Evolutionary conservation across 208 protist genomes (phyloP).

Genomic region (Trypanosoma avium): DNA sequence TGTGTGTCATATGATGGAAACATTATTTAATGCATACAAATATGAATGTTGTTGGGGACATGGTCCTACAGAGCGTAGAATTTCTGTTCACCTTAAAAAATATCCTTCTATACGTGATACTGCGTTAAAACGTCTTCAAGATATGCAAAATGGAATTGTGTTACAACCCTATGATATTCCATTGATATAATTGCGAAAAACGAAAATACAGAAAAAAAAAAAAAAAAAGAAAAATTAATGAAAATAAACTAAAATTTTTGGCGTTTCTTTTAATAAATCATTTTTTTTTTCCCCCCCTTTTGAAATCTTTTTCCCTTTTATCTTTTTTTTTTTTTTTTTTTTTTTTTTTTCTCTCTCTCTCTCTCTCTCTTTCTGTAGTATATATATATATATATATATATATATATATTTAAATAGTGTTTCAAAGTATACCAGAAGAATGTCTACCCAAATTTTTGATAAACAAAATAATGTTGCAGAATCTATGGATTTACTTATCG

Average conservation of each 20-base stretch:
- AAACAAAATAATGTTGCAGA: slow-evolving; percentile 52
- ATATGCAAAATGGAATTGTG: slow-evolving; percentile 30
- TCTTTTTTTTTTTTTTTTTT: background rate
- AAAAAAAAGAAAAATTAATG: background rate
- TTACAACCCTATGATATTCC: slow-evolving; percentile 37
- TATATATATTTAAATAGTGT: background rate
- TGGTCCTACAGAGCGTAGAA: slow-evolving; percentile 57
- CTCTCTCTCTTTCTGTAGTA: background rate
- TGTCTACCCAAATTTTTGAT: slow-evolving; percentile 42
- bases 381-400: slow-evolving; percentile 10
- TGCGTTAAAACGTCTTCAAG: slow-evolving; percentile 36
- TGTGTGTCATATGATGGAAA: slow-evolving; percentile 73
- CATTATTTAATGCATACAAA: slow-evolving; percentile 56
- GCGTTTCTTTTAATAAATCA: background rate
- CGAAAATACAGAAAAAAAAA: slow-evolving; percentile 2
- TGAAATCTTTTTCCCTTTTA: slow-evolving; percentile 13
- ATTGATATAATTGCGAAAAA: background rate
- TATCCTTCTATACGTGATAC: slow-evolving; percentile 40
- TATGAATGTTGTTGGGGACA: slow-evolving; percentile 56
- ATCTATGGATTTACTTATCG: slow-evolving; percentile 82
- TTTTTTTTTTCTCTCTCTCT: background rate
- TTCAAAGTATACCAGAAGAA: background rate
- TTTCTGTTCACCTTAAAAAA: slow-evolving; percentile 42
- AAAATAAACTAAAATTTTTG: background rate
- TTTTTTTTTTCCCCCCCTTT: background rate